phyloP scores from a whole-genome alignment of 1,139 yeast genomes.

The Yamadazyma membranifaciens region DNA sequence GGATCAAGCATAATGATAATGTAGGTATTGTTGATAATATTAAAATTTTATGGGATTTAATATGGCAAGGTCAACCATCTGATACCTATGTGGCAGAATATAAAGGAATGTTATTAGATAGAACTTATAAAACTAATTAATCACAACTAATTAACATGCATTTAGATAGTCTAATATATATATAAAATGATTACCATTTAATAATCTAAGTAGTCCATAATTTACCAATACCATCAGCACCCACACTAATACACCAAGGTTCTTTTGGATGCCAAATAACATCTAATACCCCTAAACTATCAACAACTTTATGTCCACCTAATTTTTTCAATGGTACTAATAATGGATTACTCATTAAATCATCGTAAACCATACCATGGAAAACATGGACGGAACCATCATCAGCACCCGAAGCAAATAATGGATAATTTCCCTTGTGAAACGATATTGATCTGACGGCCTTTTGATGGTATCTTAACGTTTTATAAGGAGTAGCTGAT shows the following conservation, averaged over 20 bases:
- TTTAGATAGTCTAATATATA: conserved; percentile 1
- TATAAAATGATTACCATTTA: conserved; percentile 9
- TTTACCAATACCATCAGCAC: conserved; percentile 96
- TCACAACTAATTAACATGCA: not conserved
- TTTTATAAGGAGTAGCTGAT: conserved; percentile 88
- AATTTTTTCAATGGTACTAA: conserved; percentile 94
- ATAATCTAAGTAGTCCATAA: conserved; percentile 85
- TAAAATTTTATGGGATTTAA: conserved; percentile 25
- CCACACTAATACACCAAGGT: conserved; percentile 98
- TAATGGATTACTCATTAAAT: conserved; percentile 90
- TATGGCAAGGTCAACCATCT: conserved; percentile 23
- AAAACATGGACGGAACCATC: conserved; percentile 92
- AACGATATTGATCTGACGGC: conserved; percentile 88
- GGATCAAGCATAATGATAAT: conserved; percentile 40
- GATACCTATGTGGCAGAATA: conserved; percentile 22
- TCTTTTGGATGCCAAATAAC: conserved; percentile 97
- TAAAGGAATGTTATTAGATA: conserved; percentile 7
- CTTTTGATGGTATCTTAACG: conserved; percentile 88
- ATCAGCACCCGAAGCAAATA: conserved; percentile 95
- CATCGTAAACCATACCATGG: conserved; percentile 97
- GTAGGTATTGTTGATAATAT: conserved; percentile 47
- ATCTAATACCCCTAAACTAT: conserved; percentile 86
- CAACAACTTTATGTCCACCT: conserved; percentile 82
- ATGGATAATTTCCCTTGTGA: conserved; percentile 83
- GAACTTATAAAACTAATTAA: conserved; percentile 8